A percentile compares a stretch with the other conserved stretches of the same genome.
Conservation (phyloP, 306 rosid species). For the Lagenaria siceraria region DNA sequence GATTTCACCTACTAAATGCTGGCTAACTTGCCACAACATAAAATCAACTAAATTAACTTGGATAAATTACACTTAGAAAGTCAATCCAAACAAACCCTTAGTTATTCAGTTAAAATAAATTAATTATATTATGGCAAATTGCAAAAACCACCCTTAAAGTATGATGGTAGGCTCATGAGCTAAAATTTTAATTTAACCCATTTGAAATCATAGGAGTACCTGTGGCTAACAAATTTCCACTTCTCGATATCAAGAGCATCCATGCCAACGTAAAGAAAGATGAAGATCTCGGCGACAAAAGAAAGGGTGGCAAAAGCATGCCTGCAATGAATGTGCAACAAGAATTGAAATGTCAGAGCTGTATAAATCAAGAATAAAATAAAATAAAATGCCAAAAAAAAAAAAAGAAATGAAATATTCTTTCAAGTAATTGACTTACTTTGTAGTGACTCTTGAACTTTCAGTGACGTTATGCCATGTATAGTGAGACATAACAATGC, state of each 20-base stretch:
- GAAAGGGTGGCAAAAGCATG: conserved; percentile 91
- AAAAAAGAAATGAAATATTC: neutral
- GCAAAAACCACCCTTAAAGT: too few species aligned
- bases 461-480: conserved; percentile 98
- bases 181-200: neutral
- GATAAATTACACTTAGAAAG: too few species aligned
- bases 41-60: neutral
- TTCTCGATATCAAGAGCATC: conserved; percentile 93
- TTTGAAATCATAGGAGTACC: conserved; percentile 28
- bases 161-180: neutral
- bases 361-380: neutral
- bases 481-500: conserved; percentile 98
- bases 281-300: conserved; percentile 77
- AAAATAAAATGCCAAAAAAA: too few species aligned
- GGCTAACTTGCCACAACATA: neutral
- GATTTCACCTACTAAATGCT: too few species aligned
- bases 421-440: conserved; percentile 34
- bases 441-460: conserved; percentile 94
- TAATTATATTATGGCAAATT: too few species aligned
- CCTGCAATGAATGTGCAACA: conserved; percentile 33
- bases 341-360: conserved; percentile 8
- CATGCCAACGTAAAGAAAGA: conserved; percentile 97
- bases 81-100: too few species aligned
- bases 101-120: too few species aligned
- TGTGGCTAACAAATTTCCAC: conserved; percentile 71